Evolutionary conservation across 306 rosid species (phyloP).

Genomic region (Casuarina glauca): DNA sequence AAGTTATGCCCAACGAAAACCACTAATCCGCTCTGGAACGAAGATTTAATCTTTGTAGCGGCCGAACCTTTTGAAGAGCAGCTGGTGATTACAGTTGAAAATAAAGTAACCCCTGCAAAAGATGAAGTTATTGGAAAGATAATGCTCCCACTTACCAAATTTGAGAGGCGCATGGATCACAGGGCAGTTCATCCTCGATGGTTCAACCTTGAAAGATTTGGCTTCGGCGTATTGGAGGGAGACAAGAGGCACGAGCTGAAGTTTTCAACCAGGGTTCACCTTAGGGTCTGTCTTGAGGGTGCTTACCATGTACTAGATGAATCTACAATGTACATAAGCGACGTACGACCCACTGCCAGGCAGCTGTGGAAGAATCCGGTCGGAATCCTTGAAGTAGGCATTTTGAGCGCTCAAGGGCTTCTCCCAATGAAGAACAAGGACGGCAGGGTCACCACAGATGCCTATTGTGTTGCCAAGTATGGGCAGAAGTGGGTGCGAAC

Average conservation of each 20-base stretch:
- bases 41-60: conserved; percentile 73
- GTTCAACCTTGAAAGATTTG: conserved; percentile 69
- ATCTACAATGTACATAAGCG: conserved; percentile 76
- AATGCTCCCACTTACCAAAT: conserved; percentile 39
- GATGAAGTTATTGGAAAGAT: conserved; percentile 58
- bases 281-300: conserved; percentile 76
- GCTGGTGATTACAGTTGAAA: conserved; percentile 58
- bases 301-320: conserved; percentile 88
- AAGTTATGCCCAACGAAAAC: conserved; percentile 55
- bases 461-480: conserved; percentile 78
- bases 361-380: conserved; percentile 86
- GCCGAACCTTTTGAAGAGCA: conserved; percentile 88
- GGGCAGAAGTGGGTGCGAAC: conserved; percentile 90
- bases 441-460: conserved; percentile 58
- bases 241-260: conserved; percentile 66
- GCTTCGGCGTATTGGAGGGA: conserved; percentile 69
- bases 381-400: conserved; percentile 87
- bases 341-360: conserved; percentile 71
- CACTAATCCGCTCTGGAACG: conserved; percentile 69
- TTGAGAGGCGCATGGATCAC: conserved; percentile 75
- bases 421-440: conserved; percentile 64
- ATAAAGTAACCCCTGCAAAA: conserved; percentile 47
- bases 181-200: conserved; percentile 58
- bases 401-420: conserved; percentile 80
- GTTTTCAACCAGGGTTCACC: conserved; percentile 59